Conservation (phyloP, 148 eudicot species). For the Tetragonia tetragonoides region DNA sequence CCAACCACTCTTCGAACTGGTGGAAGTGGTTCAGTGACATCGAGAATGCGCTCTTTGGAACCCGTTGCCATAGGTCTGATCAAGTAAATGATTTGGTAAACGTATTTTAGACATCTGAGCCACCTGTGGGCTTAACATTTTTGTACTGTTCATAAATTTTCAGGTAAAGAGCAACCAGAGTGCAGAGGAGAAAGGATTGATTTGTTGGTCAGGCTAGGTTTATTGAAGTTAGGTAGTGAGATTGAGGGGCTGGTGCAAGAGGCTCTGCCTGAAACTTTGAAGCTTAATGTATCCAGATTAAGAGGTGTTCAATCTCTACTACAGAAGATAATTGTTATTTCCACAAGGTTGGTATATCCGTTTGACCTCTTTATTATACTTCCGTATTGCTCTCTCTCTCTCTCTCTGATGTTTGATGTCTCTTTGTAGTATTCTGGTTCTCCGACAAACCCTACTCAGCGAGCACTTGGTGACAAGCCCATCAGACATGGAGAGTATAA, state of each 20-base stretch:
- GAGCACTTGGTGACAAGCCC: slow-evolving; percentile 35
- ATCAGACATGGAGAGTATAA: slow-evolving; percentile 39
- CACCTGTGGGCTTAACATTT: background rate
- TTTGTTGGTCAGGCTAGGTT: slow-evolving; percentile 44
- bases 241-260: slow-evolving; percentile 46
- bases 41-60: slow-evolving; percentile 24
- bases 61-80: slow-evolving; percentile 27
- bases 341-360: slow-evolving; percentile 41
- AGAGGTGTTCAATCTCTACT: slow-evolving; percentile 45
- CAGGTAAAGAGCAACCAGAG: slow-evolving; percentile 47
- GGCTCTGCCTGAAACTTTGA: slow-evolving; percentile 46
- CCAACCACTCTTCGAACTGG: slow-evolving; percentile 75
- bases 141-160: background rate
- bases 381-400: no score
- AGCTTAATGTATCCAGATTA: slow-evolving; percentile 47
- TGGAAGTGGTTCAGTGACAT: slow-evolving; percentile 44
- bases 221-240: slow-evolving; percentile 44
- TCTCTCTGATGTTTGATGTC: background rate
- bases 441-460: slow-evolving; percentile 47
- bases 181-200: slow-evolving; percentile 49
- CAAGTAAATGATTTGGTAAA: background rate
- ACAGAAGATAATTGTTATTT: slow-evolving; percentile 49
- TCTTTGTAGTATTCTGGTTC: slow-evolving; percentile 48
- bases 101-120: background rate
- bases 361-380: background rate